Conservation (phyloP, 768 basidiomycete species). For the Amanita inopinata region DNA sequence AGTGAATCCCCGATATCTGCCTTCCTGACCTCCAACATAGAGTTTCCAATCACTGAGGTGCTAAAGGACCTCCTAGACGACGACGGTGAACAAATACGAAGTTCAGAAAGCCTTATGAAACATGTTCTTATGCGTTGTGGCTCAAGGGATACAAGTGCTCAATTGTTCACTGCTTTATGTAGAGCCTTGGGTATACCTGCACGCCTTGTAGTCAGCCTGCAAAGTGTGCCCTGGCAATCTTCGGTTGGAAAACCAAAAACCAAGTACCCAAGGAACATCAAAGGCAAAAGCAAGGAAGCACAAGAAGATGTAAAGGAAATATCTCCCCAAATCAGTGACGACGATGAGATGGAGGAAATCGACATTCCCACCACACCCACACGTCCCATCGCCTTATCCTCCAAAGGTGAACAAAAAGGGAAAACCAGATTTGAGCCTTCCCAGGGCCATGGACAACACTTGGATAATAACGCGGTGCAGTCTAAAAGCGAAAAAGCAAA, state of each 20-base stretch:
- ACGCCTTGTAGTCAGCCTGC: slow-evolving; percentile 81
- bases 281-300: slow-evolving; percentile 25
- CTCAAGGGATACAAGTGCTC: slow-evolving; percentile 77
- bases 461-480: slow-evolving; percentile 23
- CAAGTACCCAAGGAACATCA: slow-evolving; percentile 27
- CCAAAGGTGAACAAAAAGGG: slow-evolving; percentile 24
- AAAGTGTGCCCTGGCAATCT: slow-evolving; percentile 87
- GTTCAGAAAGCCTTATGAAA: slow-evolving; percentile 86
- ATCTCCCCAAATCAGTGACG: slow-evolving; percentile 15
- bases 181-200: slow-evolving; percentile 81
- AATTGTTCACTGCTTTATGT: slow-evolving; percentile 86
- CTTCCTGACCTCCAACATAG: slow-evolving; percentile 2
- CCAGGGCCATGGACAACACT: slow-evolving; percentile 29
- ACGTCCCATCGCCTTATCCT: background rate
- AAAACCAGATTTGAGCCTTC: slow-evolving; percentile 15
- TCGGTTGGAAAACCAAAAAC: slow-evolving; percentile 48
- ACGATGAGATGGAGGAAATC: slow-evolving; percentile 28
- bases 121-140: slow-evolving; percentile 76
- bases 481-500: slow-evolving; percentile 40
- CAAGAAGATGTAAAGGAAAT: slow-evolving; percentile 19
- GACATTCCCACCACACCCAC: slow-evolving; percentile 13
- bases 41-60: slow-evolving; percentile 24
- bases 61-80: slow-evolving; percentile 39
- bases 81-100: slow-evolving; percentile 61
- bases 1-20: background rate